Percentiles rank a stretch among this genome's conserved stretches.
Conservation (phyloP, 2,329 filamentous ascomycete species). For the Aspergillus fumigatus region DNA sequence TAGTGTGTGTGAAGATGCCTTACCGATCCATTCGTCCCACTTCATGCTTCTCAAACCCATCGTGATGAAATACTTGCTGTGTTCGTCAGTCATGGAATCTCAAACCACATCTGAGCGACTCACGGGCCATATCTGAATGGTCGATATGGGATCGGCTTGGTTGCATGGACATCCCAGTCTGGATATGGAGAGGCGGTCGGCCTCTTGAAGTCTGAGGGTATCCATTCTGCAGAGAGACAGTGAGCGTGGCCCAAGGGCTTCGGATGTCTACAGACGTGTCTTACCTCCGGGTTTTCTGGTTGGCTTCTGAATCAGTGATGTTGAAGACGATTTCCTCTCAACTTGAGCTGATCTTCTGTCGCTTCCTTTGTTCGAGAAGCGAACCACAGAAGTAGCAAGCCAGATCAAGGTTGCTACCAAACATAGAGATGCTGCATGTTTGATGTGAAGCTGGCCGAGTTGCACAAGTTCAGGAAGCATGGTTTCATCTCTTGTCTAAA, state of each 20-base stretch:
- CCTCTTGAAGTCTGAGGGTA: constrained; percentile 54
- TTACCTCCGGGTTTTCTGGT: constrained; percentile 47
- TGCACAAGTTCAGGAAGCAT: not conserved
- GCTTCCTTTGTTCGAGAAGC: constrained; percentile 21
- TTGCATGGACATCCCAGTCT: constrained; percentile 63
- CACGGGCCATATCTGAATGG: constrained; percentile 71
- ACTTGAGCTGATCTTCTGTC: constrained; percentile 33
- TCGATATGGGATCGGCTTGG: constrained; percentile 70
- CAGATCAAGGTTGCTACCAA: constrained; percentile 31
- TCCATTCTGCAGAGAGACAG: constrained; percentile 46
- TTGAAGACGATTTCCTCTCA: constrained; percentile 38
- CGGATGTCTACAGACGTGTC: not conserved
- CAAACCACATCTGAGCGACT: constrained; percentile 15
- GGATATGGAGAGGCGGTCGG: constrained; percentile 60
- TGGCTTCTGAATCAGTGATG: constrained; percentile 28
- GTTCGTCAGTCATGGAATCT: not conserved
- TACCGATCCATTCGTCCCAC: constrained; percentile 68
- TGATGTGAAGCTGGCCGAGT: constrained; percentile 11
- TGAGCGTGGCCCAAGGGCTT: not conserved
- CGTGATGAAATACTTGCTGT: constrained; percentile 64
- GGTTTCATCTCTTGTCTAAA: not conserved
- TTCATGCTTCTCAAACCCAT: constrained; percentile 70
- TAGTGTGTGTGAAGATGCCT: not conserved
- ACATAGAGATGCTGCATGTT: constrained; percentile 26
- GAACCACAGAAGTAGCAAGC: constrained; percentile 20